Base-by-base conservation (phyloP, 2,329 filamentous ascomycete genomes). In the Daldinia sp. region DNA sequence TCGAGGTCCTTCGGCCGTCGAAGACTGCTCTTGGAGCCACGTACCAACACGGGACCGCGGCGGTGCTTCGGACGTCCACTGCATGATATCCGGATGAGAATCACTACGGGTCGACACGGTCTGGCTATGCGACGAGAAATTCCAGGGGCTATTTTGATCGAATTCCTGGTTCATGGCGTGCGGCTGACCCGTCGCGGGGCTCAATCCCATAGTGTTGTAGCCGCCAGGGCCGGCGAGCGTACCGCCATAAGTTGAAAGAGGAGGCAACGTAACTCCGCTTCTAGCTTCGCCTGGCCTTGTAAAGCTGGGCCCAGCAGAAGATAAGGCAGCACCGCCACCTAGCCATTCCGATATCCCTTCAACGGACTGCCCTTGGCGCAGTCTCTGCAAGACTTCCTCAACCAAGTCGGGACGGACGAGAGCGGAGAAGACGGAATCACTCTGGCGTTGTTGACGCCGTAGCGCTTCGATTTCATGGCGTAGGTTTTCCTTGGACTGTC, bases 401-500 rank as follows among this genome's bases (percentile, higher is more conserved):
- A 84, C 85, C 6, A 85, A 76, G 5, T 85, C 83, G 1, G 85
- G 81, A 10, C 82, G 82, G 4, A 81, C 77, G 53, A 90, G 82
- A 9, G 88, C 88, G 3, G 83, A 79, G 30, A 90, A 79, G 55
- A 90, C 83, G 33, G 83, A 82, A 28, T 90, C 86, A 75, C 80
- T 88, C 50, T 84, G 84, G 23, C 82, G 84, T 73, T 89, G 85
- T 46, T 85, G 84, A 15, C 82, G 81, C 54, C 86, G 86, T 39
- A 90, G 78, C 28, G 78, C 79, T 60, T 90, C 88, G 67, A 90
- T 88, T 73, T 90, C 88, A 73, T 80, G 81, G 50, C 88, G 84
- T 4, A 90, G 82, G 59, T 85, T 84, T 67, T 90, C 88, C 68
- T 90, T 90, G 10, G 88, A 89, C 71, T 89, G 88, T 50, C 88